These are phyloP conservation scores for Populus davidiana DNA, from an alignment of 345 rosid species.

Conservation along the genomic window DNA sequence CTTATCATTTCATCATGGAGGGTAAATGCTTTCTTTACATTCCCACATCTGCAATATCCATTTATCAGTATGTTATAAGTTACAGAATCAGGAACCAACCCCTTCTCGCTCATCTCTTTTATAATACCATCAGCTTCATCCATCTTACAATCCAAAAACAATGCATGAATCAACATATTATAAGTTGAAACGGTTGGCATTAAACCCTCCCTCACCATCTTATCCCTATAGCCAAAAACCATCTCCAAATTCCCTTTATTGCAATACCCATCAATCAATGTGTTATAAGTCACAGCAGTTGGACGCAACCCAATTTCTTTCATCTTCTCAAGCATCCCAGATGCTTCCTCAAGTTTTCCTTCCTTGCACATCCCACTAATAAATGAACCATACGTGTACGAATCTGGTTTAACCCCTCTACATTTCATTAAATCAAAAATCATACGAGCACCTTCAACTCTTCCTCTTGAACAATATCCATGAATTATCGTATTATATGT, in stretches of 20 bases:
- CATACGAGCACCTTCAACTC: slow-evolving; percentile 66
- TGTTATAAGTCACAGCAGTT: slow-evolving; percentile 71
- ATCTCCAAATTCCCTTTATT: slow-evolving; percentile 57
- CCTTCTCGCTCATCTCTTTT: slow-evolving; percentile 61
- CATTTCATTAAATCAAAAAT: slow-evolving; percentile 55
- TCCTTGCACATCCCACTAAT: slow-evolving; percentile 75
- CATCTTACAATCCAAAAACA: slow-evolving; percentile 66
- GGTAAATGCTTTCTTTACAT: slow-evolving; percentile 64
- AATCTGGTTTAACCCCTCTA: slow-evolving; percentile 62
- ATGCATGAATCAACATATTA: slow-evolving; percentile 74
- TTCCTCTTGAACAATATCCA: slow-evolving; percentile 63
- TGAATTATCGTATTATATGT: slow-evolving; percentile 79
- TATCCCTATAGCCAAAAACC: slow-evolving; percentile 66
- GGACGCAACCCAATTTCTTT: slow-evolving; percentile 60
- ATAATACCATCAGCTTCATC: slow-evolving; percentile 59
- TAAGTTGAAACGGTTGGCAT: slow-evolving; percentile 68
- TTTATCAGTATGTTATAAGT: slow-evolving; percentile 83
- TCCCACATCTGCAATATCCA: slow-evolving; percentile 71
- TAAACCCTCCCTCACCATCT: slow-evolving; percentile 70
- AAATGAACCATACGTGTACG: slow-evolving; percentile 71
- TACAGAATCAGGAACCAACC: slow-evolving; percentile 56
- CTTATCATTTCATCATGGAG: slow-evolving; percentile 65
- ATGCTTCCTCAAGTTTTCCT: slow-evolving; percentile 63
- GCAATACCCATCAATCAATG: slow-evolving; percentile 72
- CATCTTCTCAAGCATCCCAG: slow-evolving; percentile 56